Conservation (phyloP, 768 basidiomycete species). For the Mycena vitilis region DNA sequence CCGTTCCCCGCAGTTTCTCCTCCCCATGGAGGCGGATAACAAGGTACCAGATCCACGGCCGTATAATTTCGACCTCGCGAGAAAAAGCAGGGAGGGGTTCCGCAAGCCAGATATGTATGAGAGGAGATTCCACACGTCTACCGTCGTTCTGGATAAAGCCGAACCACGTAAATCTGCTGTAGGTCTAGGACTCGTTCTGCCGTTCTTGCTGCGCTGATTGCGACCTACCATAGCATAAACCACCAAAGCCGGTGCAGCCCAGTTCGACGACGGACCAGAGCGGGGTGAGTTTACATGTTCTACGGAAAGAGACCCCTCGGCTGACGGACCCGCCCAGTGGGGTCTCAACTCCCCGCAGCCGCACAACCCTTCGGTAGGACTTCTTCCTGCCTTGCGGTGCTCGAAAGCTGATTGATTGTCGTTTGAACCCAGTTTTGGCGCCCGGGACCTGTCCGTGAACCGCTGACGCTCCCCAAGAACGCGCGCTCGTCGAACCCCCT, state of each 20-base stretch:
- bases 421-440: slow-evolving; percentile 25
- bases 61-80: no score
- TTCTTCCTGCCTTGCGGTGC: background rate
- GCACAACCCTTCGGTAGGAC: slow-evolving; percentile 15
- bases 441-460: background rate
- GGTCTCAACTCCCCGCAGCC: slow-evolving; percentile 14
- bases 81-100: no score
- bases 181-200: background rate
- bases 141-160: background rate
- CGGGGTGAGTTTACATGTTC: slow-evolving; percentile 6
- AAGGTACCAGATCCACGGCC: no score
- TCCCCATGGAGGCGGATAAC: no score
- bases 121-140: slow-evolving; percentile 10
- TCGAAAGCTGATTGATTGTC: background rate
- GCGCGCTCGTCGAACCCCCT: background rate
- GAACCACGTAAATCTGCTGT: background rate
- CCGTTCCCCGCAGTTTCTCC: no score
- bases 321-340: slow-evolving; percentile 14
- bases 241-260: background rate
- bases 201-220: background rate
- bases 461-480: slow-evolving; percentile 16
- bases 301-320: background rate
- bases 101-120: no score
- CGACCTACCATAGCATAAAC: no score
- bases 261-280: background rate